Evolutionary conservation across 345 rosid species (phyloP), one percentile per base, ranked within the genome.

Genomic region (Clarkia xantiana): DNA sequence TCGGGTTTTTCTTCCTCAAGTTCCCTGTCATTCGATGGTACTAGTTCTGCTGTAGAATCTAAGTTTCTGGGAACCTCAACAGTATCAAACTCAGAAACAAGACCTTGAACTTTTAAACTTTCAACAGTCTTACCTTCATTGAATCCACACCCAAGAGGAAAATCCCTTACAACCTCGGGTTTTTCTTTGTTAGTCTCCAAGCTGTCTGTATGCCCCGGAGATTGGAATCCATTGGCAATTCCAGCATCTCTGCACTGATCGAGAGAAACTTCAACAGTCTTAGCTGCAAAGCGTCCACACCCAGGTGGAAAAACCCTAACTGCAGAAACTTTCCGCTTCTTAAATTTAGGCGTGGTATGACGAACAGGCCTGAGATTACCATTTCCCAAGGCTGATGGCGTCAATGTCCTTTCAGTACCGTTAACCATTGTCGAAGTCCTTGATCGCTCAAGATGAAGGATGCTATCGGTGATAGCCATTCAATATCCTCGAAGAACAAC

Each of bases 291-390:
- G 17, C 56, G 57, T 40, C 81, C 82, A 62, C 70, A 83, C 1
- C 69, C 78, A 14, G 66, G 60, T 0, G 94, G 80, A 34, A 67
- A 80, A 53, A 78, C 75, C 13, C 83, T 70, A 54, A 58, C 18
- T 3, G 74, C 84, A 40, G 58, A 69, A 68, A 71, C 68, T 52
- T 39, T 64, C 36, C 68, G 67, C 16, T 56, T 63, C 77, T 71
- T 85, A 54, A 49, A 57, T 68, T 64, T 77, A 22, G 65, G 60
- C 15, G 12, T 50, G 44, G 50, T 57, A 11, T 18, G 10, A 12
- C 12, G 50, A 44, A 55, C 53, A 29, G 40, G 49, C 55, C 54
- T 53, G 36, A 3, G 36, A 44, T 56, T 45, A 55, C 62, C 78
- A 57, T 63, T 67, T 42, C 42, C 67, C 56, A 56, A 56, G 0